Base-by-base conservation (phyloP, 2,329 filamentous ascomycete genomes). In the Scopulariopsis brevicaulis region DNA sequence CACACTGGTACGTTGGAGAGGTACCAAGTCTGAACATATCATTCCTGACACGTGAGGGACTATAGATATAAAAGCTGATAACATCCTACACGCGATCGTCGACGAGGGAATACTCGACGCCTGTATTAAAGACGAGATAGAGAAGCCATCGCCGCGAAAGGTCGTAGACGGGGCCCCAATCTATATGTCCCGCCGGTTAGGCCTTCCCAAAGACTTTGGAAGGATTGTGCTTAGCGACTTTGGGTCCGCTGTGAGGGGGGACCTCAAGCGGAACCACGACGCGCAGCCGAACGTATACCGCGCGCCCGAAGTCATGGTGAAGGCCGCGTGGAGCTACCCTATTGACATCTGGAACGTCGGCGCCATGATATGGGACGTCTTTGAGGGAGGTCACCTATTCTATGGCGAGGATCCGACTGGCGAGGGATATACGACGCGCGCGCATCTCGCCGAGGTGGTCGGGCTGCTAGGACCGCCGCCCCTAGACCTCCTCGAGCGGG, bases 41-140 rank as follows among this genome's bases (percentile, higher is more conserved):
- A 24, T n/a, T n/a, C n/a, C n/a, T n/a, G n/a, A n/a, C n/a, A 53
- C 12, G 11, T 40, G 56, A 3, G 15, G 11, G 51, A 53, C n/a
- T 34, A 7, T 18, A 70, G 73, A 77, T 53, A 73, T 77, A 59
- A 76, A 75, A 56, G 64, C 65, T 1, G 71, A 73, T 61, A 76
- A 75, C 58, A 71, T 75, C 53, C 60, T 76, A 3, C 64, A 55
- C 18, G 54, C 46, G 43, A n/a, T 55, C 20, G 54, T 55, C 7
- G 54, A 55, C 25, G 14, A 20, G 37, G 24, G 37, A 48, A 20
- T 58, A 14, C 54, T 55, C 11, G 65, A 67, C 50, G 63, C 65
- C 55, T 20, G 53, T 1, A 48, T 24, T 4, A 20, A 55, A 48
- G 25, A 51, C 8, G 62, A 67, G 15, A 60, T 68, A 1, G 56